Evolutionary conservation across 345 rosid genomes (phyloP).

Genomic region (Brassica incana): DNA sequence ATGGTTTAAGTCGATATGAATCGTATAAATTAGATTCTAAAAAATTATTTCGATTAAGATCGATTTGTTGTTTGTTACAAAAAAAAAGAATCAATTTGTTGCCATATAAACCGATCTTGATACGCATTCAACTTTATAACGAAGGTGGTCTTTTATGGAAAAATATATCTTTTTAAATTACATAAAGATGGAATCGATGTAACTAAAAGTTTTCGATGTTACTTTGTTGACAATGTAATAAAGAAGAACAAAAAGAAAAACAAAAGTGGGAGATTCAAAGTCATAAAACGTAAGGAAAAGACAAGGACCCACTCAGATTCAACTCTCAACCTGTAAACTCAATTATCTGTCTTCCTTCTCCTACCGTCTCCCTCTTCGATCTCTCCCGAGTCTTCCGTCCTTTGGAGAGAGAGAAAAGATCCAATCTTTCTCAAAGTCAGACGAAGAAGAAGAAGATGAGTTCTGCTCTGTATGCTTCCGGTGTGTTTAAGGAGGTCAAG

Average conservation of each 20-base stretch:
- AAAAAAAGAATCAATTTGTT: no score
- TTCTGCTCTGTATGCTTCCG: constrained; percentile 37
- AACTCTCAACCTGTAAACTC: constrained; percentile 27
- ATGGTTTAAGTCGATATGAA: no score
- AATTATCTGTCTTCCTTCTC: not conserved
- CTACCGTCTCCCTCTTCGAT: constrained; percentile 13
- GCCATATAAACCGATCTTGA: no score
- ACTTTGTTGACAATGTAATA: not conserved
- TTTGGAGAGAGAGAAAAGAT: constrained; percentile 22
- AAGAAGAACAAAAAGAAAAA: not conserved
- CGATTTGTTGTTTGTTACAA: no score
- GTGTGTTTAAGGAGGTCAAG: constrained; percentile 55
- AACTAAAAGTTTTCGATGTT: not conserved
- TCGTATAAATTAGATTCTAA: no score
- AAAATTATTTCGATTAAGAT: no score
- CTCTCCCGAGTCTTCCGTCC: constrained; percentile 23
- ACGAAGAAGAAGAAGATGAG: constrained; percentile 31
- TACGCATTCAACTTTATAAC: not conserved
- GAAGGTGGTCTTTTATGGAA: not conserved
- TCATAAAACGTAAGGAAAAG: constrained; percentile 20
- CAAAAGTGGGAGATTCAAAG: constrained; percentile 1
- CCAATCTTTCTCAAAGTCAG: not conserved
- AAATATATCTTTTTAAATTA: not conserved
- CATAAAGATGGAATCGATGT: no score
- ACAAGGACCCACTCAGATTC: constrained; percentile 36